Evolutionary conservation across 1,284 basidiomycete species (phyloP), one percentile per base, ranked within the genome.

Genomic region (Cutaneotrichosporon sp.): DNA sequence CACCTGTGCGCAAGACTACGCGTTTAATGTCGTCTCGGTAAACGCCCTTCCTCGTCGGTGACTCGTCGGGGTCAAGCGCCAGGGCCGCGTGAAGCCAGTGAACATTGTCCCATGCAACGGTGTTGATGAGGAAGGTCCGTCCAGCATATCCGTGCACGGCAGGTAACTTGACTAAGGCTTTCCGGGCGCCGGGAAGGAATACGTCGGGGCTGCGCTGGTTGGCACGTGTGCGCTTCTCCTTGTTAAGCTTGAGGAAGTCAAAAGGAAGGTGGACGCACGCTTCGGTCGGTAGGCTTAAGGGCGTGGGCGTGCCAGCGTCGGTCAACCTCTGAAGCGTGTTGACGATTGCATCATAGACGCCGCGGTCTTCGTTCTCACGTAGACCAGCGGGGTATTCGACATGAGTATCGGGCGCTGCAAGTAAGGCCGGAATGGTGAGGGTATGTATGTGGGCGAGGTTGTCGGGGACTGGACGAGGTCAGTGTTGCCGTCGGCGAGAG

Each of bases 11-110:
- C 1, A 79, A 59, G 7, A 53, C 34, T 38, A 79, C 63, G 1
- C 66, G 58, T 52, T 69, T 51, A 21, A 65, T 60, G 0, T 68
- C 65, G 46, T 71, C 70, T 31, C 67, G 67, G 52, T 72, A 72
- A 0, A 7, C 53, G n/a, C 47, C 63, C 38, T 65, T 65, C 49
- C 75, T 62, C 0, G 64, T 68, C 5, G 63, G 22, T 0, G 60
- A 55, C 18, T 65, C 58, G 2, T 58, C 57, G 1, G 73, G 74
- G 61, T 75, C 70, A 14, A 79, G 69, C 1, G 73, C 67, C 0
- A 77, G 32, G 0, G 68, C 64, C 0, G 75, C 72, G 56, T 75
- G 71, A 5, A 79, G 61, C 76, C 76, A 79, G 55, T 74, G 71
- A 32, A 64, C 58, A 7, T 63, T 63, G 49, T 76, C 75, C 73